A percentile compares a stretch with the other conserved stretches of the same genome.
These are phyloP conservation scores for Oenanthe sinensis DNA, from an alignment of 129 eudicot species.

Conservation along the genomic window DNA sequence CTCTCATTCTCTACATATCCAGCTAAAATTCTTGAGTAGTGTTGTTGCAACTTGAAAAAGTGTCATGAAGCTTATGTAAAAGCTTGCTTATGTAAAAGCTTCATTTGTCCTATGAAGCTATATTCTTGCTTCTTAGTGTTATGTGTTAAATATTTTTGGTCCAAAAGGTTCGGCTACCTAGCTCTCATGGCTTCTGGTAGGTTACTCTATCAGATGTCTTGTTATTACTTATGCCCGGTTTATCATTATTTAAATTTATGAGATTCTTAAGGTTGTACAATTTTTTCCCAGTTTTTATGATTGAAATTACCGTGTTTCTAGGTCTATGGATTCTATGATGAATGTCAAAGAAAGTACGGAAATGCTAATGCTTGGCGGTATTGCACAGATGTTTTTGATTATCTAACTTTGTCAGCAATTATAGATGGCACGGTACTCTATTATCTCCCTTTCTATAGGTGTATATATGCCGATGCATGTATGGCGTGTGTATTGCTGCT, in stretches of 20 bases:
- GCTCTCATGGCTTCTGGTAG: not conserved
- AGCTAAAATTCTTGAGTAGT: not conserved
- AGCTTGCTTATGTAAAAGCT: not conserved
- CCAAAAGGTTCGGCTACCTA: not conserved
- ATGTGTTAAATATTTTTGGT: not conserved
- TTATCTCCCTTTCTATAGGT: slow-evolving; percentile 1
- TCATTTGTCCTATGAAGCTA: not conserved
- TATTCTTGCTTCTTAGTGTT: not conserved
- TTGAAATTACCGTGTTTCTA: slow-evolving; percentile 7
- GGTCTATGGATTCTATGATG: slow-evolving; percentile 98
- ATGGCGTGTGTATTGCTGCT: not conserved
- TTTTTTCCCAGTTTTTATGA: not conserved
- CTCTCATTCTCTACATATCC: not conserved
- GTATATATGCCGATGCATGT: not conserved
- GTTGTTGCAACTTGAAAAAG: too few relatives aligned
- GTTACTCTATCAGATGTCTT: not conserved
- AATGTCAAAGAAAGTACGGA: slow-evolving; percentile 96
- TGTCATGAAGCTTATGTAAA: not conserved
- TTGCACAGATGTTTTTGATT: slow-evolving; percentile 97
- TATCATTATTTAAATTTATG: not conserved
- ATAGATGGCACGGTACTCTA: slow-evolving; percentile 82
- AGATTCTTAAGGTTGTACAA: not conserved
- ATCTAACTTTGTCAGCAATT: slow-evolving; percentile 88
- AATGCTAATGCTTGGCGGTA: slow-evolving; percentile 99
- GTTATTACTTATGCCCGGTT: not conserved